Percentiles rank a stretch among this genome's conserved stretches.
phyloP scores from a whole-genome alignment of 805 yeast genomes.

The Torulaspora gathmanii region DNA sequence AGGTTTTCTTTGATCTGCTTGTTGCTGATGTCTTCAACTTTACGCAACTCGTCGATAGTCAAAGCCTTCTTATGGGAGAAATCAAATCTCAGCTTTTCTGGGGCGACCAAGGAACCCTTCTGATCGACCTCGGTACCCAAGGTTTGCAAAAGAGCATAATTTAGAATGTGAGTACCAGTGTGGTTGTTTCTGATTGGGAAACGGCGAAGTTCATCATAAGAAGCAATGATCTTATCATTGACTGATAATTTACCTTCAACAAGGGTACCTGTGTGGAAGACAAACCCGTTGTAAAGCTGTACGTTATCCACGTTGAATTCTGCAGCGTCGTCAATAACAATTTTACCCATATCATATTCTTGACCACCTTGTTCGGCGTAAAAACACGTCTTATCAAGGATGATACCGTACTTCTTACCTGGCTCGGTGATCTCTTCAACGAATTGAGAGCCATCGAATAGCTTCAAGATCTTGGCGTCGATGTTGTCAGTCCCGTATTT shows the following conservation, averaged over 20 bases:
- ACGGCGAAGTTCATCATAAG: constrained; percentile 89
- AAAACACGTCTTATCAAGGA: constrained; percentile 87
- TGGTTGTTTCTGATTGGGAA: constrained; percentile 97
- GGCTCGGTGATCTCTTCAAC: constrained; percentile 45
- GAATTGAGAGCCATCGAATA: constrained; percentile 63
- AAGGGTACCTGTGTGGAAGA: constrained; percentile 85
- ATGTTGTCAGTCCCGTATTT: constrained; percentile 73
- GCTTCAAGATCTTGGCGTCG: constrained; percentile 62
- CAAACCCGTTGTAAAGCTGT: constrained; percentile 90
- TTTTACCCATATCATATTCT: constrained; percentile 90
- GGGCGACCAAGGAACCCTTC: constrained; percentile 93
- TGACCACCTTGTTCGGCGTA: constrained; percentile 99
- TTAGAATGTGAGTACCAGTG: constrained; percentile 95
- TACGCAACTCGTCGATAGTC: constrained; percentile 59
- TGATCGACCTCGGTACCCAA: constrained; percentile 89
- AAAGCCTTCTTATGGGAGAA: constrained; percentile 90
- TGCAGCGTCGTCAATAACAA: constrained; percentile 79
- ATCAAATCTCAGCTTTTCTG: constrained; percentile 93
- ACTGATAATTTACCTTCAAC: constrained; percentile 70
- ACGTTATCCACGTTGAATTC: constrained; percentile 91
- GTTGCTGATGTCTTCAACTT: constrained; percentile 72
- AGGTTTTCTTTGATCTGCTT: constrained; percentile 65
- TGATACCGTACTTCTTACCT: constrained; percentile 64
- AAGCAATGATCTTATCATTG: constrained; percentile 71
- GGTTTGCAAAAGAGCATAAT: constrained; percentile 79